Conservation (phyloP, 2,329 filamentous ascomycete genomes). For the Ceratocystis huliohia region DNA sequence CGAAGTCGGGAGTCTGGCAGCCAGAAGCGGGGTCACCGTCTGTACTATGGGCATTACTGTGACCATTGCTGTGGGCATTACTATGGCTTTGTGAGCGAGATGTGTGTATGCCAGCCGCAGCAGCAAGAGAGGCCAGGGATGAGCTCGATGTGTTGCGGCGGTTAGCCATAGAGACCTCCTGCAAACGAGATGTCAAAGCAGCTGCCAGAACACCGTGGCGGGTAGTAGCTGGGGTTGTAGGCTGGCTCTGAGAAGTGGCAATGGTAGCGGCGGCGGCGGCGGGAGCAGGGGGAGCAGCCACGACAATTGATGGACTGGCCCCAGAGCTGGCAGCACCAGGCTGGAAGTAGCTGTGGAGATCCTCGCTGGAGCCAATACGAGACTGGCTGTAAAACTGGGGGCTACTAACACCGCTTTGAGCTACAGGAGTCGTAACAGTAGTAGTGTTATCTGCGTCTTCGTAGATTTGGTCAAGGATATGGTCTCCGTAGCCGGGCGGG, state of each 20-base stretch:
- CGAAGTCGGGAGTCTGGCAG: conserved; percentile 43
- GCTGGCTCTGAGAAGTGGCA: conserved; percentile 1
- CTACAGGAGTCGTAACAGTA: conserved; percentile 65
- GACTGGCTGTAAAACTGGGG: conserved; percentile 57
- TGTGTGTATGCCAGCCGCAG: conserved; percentile 34
- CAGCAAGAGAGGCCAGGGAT: conserved; percentile 34
- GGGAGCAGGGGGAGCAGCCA: conserved; percentile 11
- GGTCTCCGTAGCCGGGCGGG: conserved; percentile 85
- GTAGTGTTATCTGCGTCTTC: conserved; percentile 62
- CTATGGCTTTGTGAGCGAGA: conserved; percentile 19
- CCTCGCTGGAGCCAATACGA: conserved; percentile 67
- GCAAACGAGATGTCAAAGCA: conserved; percentile 51
- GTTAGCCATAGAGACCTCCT: conserved; percentile 48
- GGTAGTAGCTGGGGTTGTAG: conserved; percentile 16
- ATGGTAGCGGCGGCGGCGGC: neutral
- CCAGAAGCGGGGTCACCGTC: conserved; percentile 39
- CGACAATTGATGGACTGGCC: conserved; percentile 21
- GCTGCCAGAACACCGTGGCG: conserved; percentile 24
- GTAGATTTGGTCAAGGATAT: conserved; percentile 81
- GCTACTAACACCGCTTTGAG: conserved; percentile 63
- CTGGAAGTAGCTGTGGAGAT: conserved; percentile 42
- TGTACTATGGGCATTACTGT: conserved; percentile 27
- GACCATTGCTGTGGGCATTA: conserved; percentile 19
- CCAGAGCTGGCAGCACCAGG: conserved; percentile 34
- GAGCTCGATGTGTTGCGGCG: conserved; percentile 36